Evolutionary conservation across 495 filamentous ascomycete genomes (phyloP).

Genomic region (Penicillium daleae): DNA sequence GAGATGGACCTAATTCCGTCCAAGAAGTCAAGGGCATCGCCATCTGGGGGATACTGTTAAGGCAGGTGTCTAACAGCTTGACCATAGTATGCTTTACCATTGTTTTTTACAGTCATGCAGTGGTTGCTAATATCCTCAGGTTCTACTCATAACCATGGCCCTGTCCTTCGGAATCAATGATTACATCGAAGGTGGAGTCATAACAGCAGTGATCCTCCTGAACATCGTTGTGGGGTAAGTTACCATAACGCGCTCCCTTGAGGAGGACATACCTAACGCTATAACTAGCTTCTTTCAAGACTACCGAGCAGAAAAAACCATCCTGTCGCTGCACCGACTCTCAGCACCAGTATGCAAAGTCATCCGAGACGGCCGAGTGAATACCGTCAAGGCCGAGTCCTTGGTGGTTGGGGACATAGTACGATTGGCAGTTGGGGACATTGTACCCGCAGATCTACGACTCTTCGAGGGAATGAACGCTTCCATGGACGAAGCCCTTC

Average conservation of each 20-base stretch:
- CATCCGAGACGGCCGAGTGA: slow-evolving; percentile 68
- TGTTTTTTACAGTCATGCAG: background rate
- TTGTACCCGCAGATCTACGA: slow-evolving; percentile 71
- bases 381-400: slow-evolving; percentile 68
- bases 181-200: slow-evolving; percentile 82
- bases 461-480: slow-evolving; percentile 79
- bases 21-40: slow-evolving; percentile 59
- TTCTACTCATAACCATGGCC: slow-evolving; percentile 82
- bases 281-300: slow-evolving; percentile 69
- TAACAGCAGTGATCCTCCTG: slow-evolving; percentile 78
- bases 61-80: slow-evolving; percentile 68
- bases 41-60: slow-evolving; percentile 58
- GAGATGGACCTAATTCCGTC: slow-evolving; percentile 64
- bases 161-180: slow-evolving; percentile 79
- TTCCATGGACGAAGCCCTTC: slow-evolving; percentile 62
- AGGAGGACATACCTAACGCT: background rate
- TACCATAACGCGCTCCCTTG: background rate
- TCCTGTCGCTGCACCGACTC: slow-evolving; percentile 76
- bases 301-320: slow-evolving; percentile 83
- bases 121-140: slow-evolving; percentile 44
- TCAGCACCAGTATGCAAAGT: slow-evolving; percentile 80
- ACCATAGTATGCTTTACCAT: slow-evolving; percentile 49
- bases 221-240: slow-evolving; percentile 72
- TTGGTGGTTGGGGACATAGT: slow-evolving; percentile 84
- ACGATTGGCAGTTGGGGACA: slow-evolving; percentile 68